Percentiles rank a stretch among this genome's conserved stretches.
These are phyloP conservation scores for Beta corolliflora DNA, from an alignment of 179 eudicot genomes.

Conservation along the genomic window DNA sequence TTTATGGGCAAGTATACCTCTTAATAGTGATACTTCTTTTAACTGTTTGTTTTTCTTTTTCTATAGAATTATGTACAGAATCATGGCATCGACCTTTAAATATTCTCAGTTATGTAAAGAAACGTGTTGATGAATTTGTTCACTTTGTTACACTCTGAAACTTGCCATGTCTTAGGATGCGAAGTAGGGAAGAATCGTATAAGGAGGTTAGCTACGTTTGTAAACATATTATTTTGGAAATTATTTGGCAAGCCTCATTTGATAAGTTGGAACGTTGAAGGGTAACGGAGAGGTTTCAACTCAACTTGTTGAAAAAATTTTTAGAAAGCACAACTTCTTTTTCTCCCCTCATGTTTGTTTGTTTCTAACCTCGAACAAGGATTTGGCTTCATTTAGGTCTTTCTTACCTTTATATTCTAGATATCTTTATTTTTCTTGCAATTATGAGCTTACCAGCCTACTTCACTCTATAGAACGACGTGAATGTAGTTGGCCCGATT, in stretches of 20 bases:
- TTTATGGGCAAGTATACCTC: constrained; percentile 35
- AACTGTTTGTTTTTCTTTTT: background rate
- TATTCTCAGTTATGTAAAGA: background rate
- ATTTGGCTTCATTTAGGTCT: background rate
- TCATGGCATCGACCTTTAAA: background rate
- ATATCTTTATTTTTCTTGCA: background rate
- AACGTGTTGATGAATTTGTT: background rate
- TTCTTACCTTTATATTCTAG: background rate
- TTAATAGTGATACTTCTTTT: constrained; percentile 14
- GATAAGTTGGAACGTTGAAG: background rate
- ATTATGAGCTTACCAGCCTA: background rate
- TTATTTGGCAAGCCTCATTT: background rate
- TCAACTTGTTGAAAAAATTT: background rate
- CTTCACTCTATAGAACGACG: background rate
- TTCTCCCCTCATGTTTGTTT: background rate
- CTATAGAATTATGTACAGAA: background rate
- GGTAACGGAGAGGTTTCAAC: background rate
- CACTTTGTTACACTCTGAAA: background rate
- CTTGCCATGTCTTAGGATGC: background rate
- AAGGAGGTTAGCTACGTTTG: background rate
- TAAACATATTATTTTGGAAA: background rate
- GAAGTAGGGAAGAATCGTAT: background rate
- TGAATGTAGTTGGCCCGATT: background rate
- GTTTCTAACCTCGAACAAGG: background rate
- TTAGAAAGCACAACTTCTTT: background rate